phyloP scores from a whole-genome alignment of 495 filamentous ascomycete species.

The Copromyces sp. region DNA sequence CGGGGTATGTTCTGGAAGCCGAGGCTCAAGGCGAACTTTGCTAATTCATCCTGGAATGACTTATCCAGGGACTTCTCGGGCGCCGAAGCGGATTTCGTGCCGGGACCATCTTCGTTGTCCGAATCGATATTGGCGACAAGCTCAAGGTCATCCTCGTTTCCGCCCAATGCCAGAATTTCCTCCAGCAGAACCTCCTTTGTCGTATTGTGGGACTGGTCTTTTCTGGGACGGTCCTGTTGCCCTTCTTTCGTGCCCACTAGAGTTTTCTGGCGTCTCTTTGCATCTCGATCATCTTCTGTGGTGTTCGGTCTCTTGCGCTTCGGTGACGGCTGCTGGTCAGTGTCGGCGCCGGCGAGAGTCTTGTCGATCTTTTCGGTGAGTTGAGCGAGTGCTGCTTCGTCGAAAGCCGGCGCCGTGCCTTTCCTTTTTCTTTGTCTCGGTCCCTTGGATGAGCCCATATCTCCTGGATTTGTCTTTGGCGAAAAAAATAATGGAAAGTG shows the following conservation, averaged over 20 bases:
- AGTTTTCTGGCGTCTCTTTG: slow-evolving; percentile 38
- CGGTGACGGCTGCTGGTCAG: slow-evolving; percentile 26
- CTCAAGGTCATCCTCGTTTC: slow-evolving; percentile 64
- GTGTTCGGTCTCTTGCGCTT: slow-evolving; percentile 35
- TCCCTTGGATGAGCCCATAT: slow-evolving; percentile 15
- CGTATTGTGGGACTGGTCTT: slow-evolving; percentile 16
- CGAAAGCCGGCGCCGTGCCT: slow-evolving; percentile 36
- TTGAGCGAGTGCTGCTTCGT: slow-evolving; percentile 50
- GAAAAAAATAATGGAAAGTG: neutral
- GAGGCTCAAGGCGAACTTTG: slow-evolving; percentile 34
- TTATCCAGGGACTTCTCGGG: slow-evolving; percentile 25
- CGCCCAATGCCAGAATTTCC: slow-evolving; percentile 68
- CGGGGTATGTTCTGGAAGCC: slow-evolving; percentile 34
- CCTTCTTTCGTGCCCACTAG: slow-evolving; percentile 13
- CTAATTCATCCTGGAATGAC: slow-evolving; percentile 29
- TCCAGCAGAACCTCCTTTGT: slow-evolving; percentile 39
- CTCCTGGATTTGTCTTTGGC: neutral
- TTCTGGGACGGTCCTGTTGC: neutral
- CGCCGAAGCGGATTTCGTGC: slow-evolving; percentile 13
- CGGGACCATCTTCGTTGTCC: slow-evolving; percentile 46
- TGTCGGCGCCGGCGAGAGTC: slow-evolving; percentile 22
- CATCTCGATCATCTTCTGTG: slow-evolving; percentile 27
- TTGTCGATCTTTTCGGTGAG: slow-evolving; percentile 58
- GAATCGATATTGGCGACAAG: slow-evolving; percentile 53
- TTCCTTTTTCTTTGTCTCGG: slow-evolving; percentile 15